Evolutionary conservation across 306 rosid species (phyloP).

Genomic region (Begonia fuchsioides): DNA sequence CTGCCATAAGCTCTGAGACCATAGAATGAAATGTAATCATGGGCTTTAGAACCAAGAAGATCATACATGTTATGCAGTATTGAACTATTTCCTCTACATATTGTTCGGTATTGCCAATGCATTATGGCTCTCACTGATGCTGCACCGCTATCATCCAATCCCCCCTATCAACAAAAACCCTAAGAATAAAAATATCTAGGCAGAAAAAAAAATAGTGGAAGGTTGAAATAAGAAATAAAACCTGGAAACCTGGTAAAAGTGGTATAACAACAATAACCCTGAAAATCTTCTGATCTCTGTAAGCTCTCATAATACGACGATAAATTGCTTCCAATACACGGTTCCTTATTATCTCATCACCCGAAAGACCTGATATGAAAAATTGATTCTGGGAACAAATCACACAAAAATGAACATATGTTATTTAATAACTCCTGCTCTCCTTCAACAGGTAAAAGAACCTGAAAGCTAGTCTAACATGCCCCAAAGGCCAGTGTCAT

Average conservation of each 20-base stretch:
- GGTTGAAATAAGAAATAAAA: conserved; percentile 14
- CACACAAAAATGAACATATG: conserved; percentile 12
- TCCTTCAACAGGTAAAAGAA: no score
- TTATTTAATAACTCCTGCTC: no score
- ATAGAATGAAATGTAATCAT: conserved; percentile 84
- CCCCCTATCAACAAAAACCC: conserved; percentile 48
- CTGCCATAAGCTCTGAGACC: conserved; percentile 85
- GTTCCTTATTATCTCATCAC: conserved; percentile 70
- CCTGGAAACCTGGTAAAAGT: conserved; percentile 97
- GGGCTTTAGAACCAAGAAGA: conserved; percentile 57
- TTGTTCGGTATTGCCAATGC: conserved; percentile 98
- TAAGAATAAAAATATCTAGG: conserved; percentile 15
- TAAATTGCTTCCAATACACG: conserved; percentile 83
- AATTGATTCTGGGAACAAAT: conserved; percentile 74
- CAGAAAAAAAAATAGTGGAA: not conserved
- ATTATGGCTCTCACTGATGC: conserved; percentile 98
- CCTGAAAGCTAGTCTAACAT: no score
- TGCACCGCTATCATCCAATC: conserved; percentile 94
- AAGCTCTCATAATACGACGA: conserved; percentile 67
- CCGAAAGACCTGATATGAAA: conserved; percentile 93
- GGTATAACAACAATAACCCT: conserved; percentile 91
- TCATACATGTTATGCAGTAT: conserved; percentile 64
- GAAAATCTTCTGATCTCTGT: conserved; percentile 64
- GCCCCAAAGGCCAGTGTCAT: no score
- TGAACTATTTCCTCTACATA: conserved; percentile 75